Evolutionary conservation across 257 asterid genomes (phyloP).

Genomic region (Echites panduratus): DNA sequence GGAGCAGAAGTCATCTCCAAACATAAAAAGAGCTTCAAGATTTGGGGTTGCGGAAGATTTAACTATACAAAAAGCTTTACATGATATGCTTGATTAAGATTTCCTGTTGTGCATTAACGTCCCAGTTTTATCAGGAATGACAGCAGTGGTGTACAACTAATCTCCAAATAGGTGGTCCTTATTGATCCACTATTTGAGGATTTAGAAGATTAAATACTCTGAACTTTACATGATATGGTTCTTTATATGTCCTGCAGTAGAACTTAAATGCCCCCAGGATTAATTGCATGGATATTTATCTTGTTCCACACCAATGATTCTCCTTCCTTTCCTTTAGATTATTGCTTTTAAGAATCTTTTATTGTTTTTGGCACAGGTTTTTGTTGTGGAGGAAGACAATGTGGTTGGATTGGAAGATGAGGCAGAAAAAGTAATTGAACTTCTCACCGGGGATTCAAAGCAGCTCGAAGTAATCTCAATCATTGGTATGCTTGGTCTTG

Average conservation of each 20-base stretch:
- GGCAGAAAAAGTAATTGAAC: slow-evolving; percentile 12
- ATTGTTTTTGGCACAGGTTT: slow-evolving; percentile 1
- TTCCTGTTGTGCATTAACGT: too few relatives aligned
- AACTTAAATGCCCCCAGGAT: neutral
- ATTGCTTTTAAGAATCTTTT: neutral
- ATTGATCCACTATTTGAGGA: neutral
- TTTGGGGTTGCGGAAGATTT: too few relatives aligned
- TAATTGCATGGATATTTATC: neutral
- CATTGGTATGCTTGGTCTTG: slow-evolving; percentile 35
- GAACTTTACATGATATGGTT: too few relatives aligned
- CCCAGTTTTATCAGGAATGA: neutral
- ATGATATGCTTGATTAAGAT: too few relatives aligned
- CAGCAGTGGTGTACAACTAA: too few relatives aligned
- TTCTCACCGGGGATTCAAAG: slow-evolving; percentile 18
- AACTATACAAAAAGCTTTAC: too few relatives aligned
- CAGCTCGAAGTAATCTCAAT: slow-evolving; percentile 23
- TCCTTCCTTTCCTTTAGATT: neutral
- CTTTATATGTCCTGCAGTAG: neutral
- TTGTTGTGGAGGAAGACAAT: slow-evolving; percentile 21
- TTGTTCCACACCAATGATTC: neutral
- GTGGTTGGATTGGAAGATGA: slow-evolving; percentile 31
- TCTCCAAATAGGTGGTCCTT: too few relatives aligned
- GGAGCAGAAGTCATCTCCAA: too few relatives aligned
- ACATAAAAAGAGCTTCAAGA: too few relatives aligned
- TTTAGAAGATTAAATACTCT: too few relatives aligned